Conservation (phyloP, 352 stramenopile species). For the Phytopythium oedochilum region DNA sequence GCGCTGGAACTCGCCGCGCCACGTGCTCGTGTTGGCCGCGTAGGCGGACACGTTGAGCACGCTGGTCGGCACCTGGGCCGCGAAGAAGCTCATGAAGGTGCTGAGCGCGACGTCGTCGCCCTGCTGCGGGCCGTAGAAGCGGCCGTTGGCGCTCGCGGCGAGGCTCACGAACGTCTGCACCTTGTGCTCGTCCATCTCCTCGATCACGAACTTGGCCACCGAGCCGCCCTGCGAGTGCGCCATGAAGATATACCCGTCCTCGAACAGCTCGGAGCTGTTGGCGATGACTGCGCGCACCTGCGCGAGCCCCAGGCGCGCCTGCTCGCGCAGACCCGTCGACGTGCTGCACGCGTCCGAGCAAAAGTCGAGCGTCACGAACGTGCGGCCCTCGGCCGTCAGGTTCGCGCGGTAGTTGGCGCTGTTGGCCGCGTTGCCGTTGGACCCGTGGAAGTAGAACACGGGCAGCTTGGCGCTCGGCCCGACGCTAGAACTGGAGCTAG, state of each 20-base stretch:
- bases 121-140: constrained; percentile 25
- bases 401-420: constrained; percentile 16
- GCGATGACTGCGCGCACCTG: constrained; percentile 18
- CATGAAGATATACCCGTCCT: constrained; percentile 32
- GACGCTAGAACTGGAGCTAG: background rate
- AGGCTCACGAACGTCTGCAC: constrained; percentile 24
- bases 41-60: constrained; percentile 12
- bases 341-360: constrained; percentile 16
- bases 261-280: constrained; percentile 15
- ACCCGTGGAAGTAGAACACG: constrained; percentile 33
- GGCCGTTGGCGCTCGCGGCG: constrained; percentile 21
- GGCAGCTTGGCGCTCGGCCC: constrained; percentile 13
- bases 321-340: constrained; percentile 6
- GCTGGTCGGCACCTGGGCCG: constrained; percentile 5
- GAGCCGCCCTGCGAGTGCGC: constrained; percentile 26
- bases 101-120: constrained; percentile 12
- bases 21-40: constrained; percentile 2
- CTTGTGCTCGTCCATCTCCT: constrained; percentile 17
- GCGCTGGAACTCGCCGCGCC: constrained; percentile 9
- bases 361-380: constrained; percentile 25
- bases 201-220: constrained; percentile 22
- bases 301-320: constrained; percentile 19
- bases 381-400: constrained; percentile 17
- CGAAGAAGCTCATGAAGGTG: constrained; percentile 14
- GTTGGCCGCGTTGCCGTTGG: constrained; percentile 9